phyloP scores from a whole-genome alignment of 768 basidiomycete species.

The Chlorophyllum brunneum region DNA sequence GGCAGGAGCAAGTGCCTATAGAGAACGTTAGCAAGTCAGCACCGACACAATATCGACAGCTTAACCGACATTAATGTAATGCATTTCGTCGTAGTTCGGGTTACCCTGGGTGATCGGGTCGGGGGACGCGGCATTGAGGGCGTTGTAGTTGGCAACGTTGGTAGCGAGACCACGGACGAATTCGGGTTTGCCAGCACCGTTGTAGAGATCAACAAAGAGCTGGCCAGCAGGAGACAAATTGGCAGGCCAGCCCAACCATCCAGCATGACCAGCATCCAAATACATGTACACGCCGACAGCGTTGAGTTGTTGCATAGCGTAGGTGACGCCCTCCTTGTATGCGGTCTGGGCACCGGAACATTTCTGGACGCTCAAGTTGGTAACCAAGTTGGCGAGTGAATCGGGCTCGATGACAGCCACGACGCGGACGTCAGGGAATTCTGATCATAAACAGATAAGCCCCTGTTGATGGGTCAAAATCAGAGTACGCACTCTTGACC shows the following conservation, averaged over 20 bases:
- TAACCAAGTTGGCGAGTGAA: conserved; percentile 65
- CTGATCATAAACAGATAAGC: conserved; percentile 19
- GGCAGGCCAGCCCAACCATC: conserved; percentile 68
- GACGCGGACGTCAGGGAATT: conserved; percentile 57
- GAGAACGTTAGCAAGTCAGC: background rate
- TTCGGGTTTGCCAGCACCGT: conserved; percentile 47
- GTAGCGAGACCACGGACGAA: conserved; percentile 62
- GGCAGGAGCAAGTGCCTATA: conserved; percentile 44
- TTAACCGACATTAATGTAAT: conserved; percentile 47
- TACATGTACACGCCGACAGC: conserved; percentile 56
- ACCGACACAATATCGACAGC: background rate
- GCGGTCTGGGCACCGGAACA: conserved; percentile 49
- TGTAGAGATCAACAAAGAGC: conserved; percentile 48
- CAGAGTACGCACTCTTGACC: conserved; percentile 38
- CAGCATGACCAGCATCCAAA: conserved; percentile 60
- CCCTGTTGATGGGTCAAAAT: background rate
- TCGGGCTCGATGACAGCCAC: conserved; percentile 67
- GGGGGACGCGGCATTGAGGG: conserved; percentile 41
- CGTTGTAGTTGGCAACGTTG: conserved; percentile 48
- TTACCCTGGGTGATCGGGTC: conserved; percentile 61
- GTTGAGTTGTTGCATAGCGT: conserved; percentile 54
- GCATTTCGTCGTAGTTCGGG: conserved; percentile 57
- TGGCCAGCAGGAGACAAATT: conserved; percentile 57
- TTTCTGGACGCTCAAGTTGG: conserved; percentile 57
- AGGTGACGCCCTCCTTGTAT: conserved; percentile 50